These are phyloP conservation scores for Irpex rosettiformis DNA, from an alignment of 1,284 basidiomycete genomes.

Conservation along the genomic window DNA sequence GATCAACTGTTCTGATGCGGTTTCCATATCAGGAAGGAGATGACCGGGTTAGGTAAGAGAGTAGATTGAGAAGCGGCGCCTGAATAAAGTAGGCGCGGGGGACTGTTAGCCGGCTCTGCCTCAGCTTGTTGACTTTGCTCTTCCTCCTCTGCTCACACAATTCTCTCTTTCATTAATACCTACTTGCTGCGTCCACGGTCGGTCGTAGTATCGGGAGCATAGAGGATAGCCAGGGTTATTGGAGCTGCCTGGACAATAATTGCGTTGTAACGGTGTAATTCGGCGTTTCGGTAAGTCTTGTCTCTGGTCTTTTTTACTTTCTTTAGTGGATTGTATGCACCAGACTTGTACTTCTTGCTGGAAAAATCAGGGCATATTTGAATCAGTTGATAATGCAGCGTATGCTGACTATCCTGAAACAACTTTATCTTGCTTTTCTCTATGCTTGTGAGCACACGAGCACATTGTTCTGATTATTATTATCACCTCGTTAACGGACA, in stretches of 20 bases:
- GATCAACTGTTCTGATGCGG: background rate
- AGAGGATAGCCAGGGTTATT: background rate
- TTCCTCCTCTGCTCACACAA: background rate
- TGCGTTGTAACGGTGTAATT: background rate
- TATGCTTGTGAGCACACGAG: too few species aligned
- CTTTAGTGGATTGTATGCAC: background rate
- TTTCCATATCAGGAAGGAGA: background rate
- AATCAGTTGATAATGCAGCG: too few species aligned
- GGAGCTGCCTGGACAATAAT: background rate
- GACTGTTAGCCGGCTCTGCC: background rate
- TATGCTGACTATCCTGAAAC: too few species aligned
- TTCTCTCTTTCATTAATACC: background rate
- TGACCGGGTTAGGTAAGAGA: background rate
- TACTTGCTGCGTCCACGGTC: background rate
- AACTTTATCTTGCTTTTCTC: too few species aligned
- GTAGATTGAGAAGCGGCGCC: background rate
- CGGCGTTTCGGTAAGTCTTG: background rate
- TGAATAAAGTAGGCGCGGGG: background rate
- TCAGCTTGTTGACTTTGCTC: background rate
- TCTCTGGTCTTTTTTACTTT: background rate
- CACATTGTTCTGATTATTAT: too few species aligned
- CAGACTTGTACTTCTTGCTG: too few species aligned
- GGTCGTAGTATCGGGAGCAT: background rate
- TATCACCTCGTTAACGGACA: too few species aligned
- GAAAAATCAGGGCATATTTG: too few species aligned